Percentiles rank a stretch among this genome's conserved stretches.
These are phyloP conservation scores for Blechomonas ayalai DNA, from an alignment of 208 protist species.

Conservation along the genomic window DNA sequence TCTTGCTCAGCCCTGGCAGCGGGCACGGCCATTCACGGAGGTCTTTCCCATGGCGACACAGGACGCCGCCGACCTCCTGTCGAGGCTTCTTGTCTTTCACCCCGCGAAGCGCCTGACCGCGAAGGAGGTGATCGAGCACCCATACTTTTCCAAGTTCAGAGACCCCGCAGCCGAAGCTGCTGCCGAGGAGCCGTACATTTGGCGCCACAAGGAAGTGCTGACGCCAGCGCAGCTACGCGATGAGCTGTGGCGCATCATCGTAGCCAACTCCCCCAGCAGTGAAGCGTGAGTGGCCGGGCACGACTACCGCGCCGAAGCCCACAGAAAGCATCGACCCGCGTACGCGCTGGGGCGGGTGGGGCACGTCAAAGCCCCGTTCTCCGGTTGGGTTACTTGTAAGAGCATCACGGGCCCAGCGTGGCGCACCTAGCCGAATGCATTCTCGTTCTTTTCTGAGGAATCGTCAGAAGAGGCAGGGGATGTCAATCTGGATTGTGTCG, in stretches of 20 bases:
- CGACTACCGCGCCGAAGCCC: too few species aligned
- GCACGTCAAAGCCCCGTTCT: too few species aligned
- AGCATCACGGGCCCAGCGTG: neutral
- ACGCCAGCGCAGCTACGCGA: constrained; percentile 62
- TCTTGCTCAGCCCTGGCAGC: constrained; percentile 42
- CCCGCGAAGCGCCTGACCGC: constrained; percentile 92
- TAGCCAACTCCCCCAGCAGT: constrained; percentile 29
- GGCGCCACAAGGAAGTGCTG: constrained; percentile 58
- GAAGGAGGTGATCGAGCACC: constrained; percentile 91
- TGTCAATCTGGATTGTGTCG: too few species aligned
- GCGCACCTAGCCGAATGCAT: neutral
- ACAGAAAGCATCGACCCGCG: too few species aligned
- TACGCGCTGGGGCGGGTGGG: too few species aligned
- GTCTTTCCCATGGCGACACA: constrained; percentile 90
- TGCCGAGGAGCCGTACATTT: constrained; percentile 62
- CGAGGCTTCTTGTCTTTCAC: constrained; percentile 94
- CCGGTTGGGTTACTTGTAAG: constrained; percentile 2
- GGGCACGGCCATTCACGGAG: constrained; percentile 44
- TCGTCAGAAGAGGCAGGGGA: too few species aligned
- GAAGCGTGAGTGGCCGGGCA: too few species aligned
- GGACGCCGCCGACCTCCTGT: constrained; percentile 92
- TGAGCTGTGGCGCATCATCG: constrained; percentile 70
- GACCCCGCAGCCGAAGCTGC: constrained; percentile 70
- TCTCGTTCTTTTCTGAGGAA: too few species aligned
- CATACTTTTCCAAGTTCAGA: constrained; percentile 90